Evolutionary conservation across 768 basidiomycete genomes (phyloP).

Genomic region (Pleurotus giganteus): DNA sequence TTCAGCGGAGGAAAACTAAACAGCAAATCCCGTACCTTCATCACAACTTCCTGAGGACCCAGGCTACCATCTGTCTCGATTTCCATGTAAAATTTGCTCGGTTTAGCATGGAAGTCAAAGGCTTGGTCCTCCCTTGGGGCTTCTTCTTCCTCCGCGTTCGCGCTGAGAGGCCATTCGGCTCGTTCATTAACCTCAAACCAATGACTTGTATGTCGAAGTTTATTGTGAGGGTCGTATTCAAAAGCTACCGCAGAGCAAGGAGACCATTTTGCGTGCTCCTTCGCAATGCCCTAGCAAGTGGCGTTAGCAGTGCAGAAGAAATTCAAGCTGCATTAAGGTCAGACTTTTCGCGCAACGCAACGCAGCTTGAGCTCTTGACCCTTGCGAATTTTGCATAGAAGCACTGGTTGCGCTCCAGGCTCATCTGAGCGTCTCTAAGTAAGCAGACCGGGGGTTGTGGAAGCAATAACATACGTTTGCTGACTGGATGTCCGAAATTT

Average conservation of each 20-base stretch:
- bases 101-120: slow-evolving; percentile 88
- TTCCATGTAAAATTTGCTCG: slow-evolving; percentile 89
- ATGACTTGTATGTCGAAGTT: slow-evolving; percentile 90
- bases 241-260: slow-evolving; percentile 93
- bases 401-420: slow-evolving; percentile 59
- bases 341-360: slow-evolving; percentile 93
- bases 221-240: slow-evolving; percentile 98
- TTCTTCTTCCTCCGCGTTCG: slow-evolving; percentile 85
- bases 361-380: slow-evolving; percentile 86
- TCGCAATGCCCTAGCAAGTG: slow-evolving; percentile 79
- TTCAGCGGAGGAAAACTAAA: not conserved
- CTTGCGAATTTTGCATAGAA: slow-evolving; percentile 90
- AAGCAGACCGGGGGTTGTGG: slow-evolving; percentile 10
- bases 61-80: slow-evolving; percentile 94
- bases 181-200: slow-evolving; percentile 87
- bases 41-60: slow-evolving; percentile 83
- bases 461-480: slow-evolving; percentile 58
- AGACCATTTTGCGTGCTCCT: slow-evolving; percentile 99
- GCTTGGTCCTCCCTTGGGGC: slow-evolving; percentile 73
- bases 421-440: slow-evolving; percentile 45
- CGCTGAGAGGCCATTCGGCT: slow-evolving; percentile 88
- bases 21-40: slow-evolving; percentile 54
- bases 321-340: slow-evolving; percentile 12
- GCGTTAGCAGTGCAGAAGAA: not conserved
- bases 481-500: slow-evolving; percentile 79